These are phyloP conservation scores for Colletotrichum shisoi DNA, from an alignment of 2,329 filamentous ascomycete genomes.

Conservation along the genomic window DNA sequence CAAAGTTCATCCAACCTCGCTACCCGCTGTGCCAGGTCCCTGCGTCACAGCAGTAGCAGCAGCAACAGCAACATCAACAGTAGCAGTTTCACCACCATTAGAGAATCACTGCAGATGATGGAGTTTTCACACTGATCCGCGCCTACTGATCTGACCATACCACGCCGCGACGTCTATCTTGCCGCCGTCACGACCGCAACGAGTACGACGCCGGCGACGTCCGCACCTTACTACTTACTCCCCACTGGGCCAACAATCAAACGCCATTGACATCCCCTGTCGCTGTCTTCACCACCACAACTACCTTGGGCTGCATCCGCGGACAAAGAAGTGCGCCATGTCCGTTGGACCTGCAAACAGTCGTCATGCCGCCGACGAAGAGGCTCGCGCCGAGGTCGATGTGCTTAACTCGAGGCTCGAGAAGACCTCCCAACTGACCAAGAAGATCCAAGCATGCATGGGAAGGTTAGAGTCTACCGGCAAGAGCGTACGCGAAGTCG, in stretches of 20 bases:
- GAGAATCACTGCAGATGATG: neutral
- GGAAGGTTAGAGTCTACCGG: conserved; percentile 85
- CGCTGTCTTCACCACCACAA: neutral
- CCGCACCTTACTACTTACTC: neutral
- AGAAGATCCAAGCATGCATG: conserved; percentile 92
- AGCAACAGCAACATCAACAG: neutral
- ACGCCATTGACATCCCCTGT: neutral
- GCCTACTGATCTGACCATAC: neutral
- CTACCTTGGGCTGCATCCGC: neutral
- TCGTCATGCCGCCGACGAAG: conserved; percentile 67
- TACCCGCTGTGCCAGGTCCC: neutral
- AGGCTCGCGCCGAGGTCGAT: conserved; percentile 73
- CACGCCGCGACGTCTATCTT: neutral
- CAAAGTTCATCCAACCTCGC: conserved; percentile 1
- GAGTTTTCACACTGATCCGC: neutral
- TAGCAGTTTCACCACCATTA: neutral
- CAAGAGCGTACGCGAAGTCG: conserved; percentile 88
- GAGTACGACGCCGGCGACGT: neutral
- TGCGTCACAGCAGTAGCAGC: neutral
- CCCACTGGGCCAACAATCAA: neutral
- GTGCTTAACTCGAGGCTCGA: conserved; percentile 78
- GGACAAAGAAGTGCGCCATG: conserved; percentile 51
- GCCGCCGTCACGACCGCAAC: neutral
- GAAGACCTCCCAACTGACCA: conserved; percentile 91
- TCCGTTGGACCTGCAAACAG: conserved; percentile 58